Evolutionary conservation across 208 protist genomes (phyloP).

Genomic region (Porcisia hertigi): DNA sequence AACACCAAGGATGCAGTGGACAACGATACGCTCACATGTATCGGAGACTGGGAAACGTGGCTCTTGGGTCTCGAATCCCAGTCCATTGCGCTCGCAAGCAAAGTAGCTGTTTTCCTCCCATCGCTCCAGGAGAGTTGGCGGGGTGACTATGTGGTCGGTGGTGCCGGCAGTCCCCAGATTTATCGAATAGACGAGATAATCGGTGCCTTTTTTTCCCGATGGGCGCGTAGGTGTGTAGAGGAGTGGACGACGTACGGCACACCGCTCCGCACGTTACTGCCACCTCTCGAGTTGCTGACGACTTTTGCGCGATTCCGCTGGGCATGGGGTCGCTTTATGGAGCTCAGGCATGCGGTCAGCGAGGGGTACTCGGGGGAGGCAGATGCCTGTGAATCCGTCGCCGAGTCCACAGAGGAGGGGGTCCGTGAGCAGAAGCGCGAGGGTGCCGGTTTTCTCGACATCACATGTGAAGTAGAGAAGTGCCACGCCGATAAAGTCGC

Average conservation of each 20-base stretch:
- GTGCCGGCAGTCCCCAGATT: neutral
- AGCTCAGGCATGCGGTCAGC: neutral
- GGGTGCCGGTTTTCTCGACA: neutral
- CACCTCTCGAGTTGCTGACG: slow-evolving; percentile 8
- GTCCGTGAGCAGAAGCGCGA: neutral
- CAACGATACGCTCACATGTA: neutral
- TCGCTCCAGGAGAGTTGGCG: slow-evolving; percentile 6
- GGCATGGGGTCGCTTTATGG: slow-evolving; percentile 2
- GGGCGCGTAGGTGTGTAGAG: neutral
- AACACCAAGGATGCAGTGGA: neutral
- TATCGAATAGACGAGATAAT: slow-evolving; percentile 2
- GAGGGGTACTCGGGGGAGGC: neutral
- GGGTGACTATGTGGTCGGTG: neutral
- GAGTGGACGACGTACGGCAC: slow-evolving; percentile 8
- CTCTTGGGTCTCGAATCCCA: neutral
- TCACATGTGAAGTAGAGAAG: slow-evolving; percentile 8
- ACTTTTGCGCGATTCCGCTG: slow-evolving; percentile 12
- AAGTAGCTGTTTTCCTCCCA: neutral
- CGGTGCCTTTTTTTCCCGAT: neutral
- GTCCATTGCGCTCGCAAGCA: slow-evolving; percentile 1
- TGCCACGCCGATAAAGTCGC: slow-evolving; percentile 15
- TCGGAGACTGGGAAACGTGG: slow-evolving; percentile 1
- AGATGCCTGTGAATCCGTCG: neutral
- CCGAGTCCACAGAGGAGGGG: neutral
- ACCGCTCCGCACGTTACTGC: slow-evolving; percentile 4